These are phyloP conservation scores for Fusarium ambrosium DNA, from an alignment of 2,329 filamentous ascomycete species.

Conservation along the genomic window DNA sequence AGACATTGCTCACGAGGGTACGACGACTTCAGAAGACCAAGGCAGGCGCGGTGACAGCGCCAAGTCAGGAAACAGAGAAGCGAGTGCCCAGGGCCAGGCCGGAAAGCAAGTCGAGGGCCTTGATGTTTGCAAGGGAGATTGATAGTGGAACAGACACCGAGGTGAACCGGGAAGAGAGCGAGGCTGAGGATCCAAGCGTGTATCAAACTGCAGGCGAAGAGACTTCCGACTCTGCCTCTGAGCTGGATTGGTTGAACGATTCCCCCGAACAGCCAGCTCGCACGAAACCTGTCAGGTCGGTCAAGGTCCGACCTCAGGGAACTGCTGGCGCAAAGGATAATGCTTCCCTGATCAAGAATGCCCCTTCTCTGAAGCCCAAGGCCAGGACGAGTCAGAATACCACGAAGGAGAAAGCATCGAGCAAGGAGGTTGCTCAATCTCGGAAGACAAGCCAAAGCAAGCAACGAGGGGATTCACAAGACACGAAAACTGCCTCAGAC, in stretches of 20 bases:
- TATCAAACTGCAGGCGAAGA: constrained; percentile 44
- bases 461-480: background rate
- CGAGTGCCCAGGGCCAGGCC: background rate
- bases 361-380: constrained; percentile 12
- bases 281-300: constrained; percentile 3
- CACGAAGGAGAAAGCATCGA: constrained; percentile 2
- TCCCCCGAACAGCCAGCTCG: constrained; percentile 19
- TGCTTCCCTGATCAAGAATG: constrained; percentile 9
- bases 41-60: background rate
- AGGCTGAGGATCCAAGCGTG: constrained; percentile 41
- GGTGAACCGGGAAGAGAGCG: constrained; percentile 9
- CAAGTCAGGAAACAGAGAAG: background rate
- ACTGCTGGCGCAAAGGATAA: background rate
- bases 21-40: constrained; percentile 33
- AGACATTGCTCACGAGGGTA: constrained; percentile 39
- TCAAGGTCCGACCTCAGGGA: background rate
- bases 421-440: constrained; percentile 4
- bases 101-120: constrained; percentile 20
- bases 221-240: constrained; percentile 35
- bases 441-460: constrained; percentile 15
- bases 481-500: constrained; percentile 32
- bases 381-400: background rate
- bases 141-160: constrained; percentile 25
- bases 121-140: constrained; percentile 23
- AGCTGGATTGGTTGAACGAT: constrained; percentile 34